Percentiles rank a stretch among this genome's conserved stretches.
These are phyloP conservation scores for Apiotrichum gracile DNA, from an alignment of 1,284 basidiomycete species.

Conservation along the genomic window DNA sequence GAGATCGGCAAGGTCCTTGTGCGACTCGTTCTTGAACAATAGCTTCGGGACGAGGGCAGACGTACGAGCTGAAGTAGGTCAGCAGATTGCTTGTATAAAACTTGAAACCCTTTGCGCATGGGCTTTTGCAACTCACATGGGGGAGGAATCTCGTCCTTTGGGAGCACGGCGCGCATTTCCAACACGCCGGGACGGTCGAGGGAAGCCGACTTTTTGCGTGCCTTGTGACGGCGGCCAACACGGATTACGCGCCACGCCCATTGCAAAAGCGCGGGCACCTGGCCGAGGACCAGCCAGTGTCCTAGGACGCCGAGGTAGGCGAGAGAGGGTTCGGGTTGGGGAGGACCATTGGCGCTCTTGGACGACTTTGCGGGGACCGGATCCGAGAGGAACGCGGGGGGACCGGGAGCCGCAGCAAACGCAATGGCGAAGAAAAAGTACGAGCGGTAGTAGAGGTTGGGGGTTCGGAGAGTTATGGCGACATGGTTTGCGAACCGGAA, in stretches of 20 bases:
- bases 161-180: conserved; percentile 33
- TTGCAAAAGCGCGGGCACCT: conserved; percentile 27
- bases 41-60: conserved; percentile 15
- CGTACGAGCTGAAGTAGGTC: conserved; percentile 1
- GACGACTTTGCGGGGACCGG: conserved; percentile 15
- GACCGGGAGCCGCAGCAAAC: conserved; percentile 47
- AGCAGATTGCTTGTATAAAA: not conserved
- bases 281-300: conserved; percentile 37
- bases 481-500: conserved; percentile 89
- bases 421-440: conserved; percentile 70
- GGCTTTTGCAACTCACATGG: not conserved
- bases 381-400: conserved; percentile 37
- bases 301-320: conserved; percentile 39
- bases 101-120: not conserved
- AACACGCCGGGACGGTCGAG: conserved; percentile 36
- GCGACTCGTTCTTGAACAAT: conserved; percentile 16
- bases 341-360: conserved; percentile 4
- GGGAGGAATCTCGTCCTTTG: conserved; percentile 32
- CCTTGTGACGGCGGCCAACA: conserved; percentile 26
- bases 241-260: conserved; percentile 31
- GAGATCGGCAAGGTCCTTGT: conserved; percentile 18
- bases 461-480: conserved; percentile 84
- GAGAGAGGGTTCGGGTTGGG: conserved; percentile 25
- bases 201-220: conserved; percentile 28
- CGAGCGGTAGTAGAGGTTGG: conserved; percentile 52